A percentile compares a stretch with the other conserved stretches of the same genome.
These are phyloP conservation scores for Lomentospora prolificans DNA, from an alignment of 2,329 filamentous ascomycete genomes.

Conservation along the genomic window DNA sequence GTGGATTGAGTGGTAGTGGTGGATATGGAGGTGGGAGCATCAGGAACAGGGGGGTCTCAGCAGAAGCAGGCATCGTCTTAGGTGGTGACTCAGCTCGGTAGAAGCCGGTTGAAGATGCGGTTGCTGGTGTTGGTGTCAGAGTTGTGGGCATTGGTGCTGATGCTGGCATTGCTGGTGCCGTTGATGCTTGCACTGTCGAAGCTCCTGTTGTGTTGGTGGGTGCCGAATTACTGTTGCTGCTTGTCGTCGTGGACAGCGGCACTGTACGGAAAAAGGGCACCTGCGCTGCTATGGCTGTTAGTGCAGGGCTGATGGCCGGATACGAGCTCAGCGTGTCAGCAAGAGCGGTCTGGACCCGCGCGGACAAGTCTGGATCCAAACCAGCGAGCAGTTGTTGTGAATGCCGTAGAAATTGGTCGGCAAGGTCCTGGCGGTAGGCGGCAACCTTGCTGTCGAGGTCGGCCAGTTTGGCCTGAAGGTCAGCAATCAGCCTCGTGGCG, in stretches of 20 bases:
- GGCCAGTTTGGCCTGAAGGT: conserved; percentile 42
- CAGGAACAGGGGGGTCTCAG: neutral
- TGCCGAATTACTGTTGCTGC: neutral
- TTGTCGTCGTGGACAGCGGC: conserved; percentile 17
- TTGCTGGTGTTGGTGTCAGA: neutral
- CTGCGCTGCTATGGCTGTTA: conserved; percentile 21
- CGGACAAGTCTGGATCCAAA: conserved; percentile 35
- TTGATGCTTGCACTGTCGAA: conserved; percentile 16
- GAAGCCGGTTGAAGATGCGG: neutral
- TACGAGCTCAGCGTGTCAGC: conserved; percentile 33
- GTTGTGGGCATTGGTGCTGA: conserved; percentile 17
- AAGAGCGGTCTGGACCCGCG: conserved; percentile 36
- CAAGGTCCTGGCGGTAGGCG: conserved; percentile 46
- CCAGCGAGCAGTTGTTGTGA: conserved; percentile 39
- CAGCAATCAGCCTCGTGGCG: conserved; percentile 33
- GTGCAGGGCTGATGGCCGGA: conserved; percentile 31
- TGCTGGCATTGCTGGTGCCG: conserved; percentile 21
- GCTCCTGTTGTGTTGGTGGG: neutral
- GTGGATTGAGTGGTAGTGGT: conserved; percentile 11
- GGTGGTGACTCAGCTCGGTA: conserved; percentile 7
- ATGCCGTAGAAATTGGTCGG: conserved; percentile 46
- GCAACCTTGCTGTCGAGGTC: conserved; percentile 49
- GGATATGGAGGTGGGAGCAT: neutral
- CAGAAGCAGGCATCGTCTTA: neutral
- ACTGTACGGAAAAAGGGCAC: neutral